A percentile compares a stretch with the other conserved stretches of the same genome.
These are phyloP conservation scores for Euclidium syriacum DNA, from an alignment of 345 rosid genomes.

Conservation along the genomic window DNA sequence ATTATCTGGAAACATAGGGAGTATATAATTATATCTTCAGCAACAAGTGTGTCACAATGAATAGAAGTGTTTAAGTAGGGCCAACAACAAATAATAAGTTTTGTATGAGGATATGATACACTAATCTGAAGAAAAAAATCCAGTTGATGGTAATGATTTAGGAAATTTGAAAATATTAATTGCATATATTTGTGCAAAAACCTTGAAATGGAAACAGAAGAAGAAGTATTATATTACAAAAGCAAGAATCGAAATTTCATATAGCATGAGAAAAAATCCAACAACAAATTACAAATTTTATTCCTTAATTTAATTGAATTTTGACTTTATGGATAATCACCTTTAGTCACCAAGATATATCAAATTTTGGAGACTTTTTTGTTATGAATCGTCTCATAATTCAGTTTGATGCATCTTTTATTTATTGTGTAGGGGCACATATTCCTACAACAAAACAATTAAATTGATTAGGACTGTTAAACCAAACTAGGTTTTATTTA, in stretches of 20 bases:
- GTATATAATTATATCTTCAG: background rate
- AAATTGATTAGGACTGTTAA: background rate
- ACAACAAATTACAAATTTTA: background rate
- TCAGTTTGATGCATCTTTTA: constrained; percentile 31
- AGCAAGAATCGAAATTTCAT: background rate
- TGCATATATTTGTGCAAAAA: no score
- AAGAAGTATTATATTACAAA: background rate
- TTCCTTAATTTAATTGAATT: background rate
- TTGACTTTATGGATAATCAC: background rate
- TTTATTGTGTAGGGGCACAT: constrained; percentile 35
- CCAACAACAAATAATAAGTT: background rate
- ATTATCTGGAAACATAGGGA: no score
- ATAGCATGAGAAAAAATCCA: background rate
- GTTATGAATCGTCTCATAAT: background rate
- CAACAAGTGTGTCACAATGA: background rate
- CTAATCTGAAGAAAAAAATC: background rate
- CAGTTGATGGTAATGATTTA: background rate
- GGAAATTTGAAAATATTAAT: no score
- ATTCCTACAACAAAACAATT: constrained; percentile 37
- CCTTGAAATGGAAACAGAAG: no score
- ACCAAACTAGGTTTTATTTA: background rate
- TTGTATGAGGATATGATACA: background rate
- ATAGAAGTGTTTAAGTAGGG: background rate
- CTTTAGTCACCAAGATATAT: background rate
- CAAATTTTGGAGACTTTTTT: background rate